A percentile compares a stretch with the other conserved stretches of the same genome.
Evolutionary conservation across 1,139 yeast species (phyloP).

Genomic region (Kodamaea sp.): DNA sequence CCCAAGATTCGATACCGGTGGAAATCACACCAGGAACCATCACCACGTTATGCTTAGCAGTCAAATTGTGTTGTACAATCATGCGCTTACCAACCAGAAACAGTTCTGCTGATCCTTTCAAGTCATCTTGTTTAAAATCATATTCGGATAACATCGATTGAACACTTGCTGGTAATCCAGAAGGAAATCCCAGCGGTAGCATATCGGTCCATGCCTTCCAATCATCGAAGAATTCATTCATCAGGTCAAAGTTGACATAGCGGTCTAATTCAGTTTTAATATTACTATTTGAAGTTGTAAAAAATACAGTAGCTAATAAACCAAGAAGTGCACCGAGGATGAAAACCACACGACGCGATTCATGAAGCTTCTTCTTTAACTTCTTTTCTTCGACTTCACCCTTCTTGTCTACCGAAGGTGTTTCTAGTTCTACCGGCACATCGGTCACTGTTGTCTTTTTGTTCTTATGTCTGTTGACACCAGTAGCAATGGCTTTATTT

Average conservation of each 20-base stretch:
- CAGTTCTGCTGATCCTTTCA: constrained; percentile 65
- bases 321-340: constrained; percentile 68
- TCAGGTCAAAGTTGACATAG: constrained; percentile 51
- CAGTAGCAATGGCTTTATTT: too few species aligned
- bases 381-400: constrained; percentile 2
- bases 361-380: constrained; percentile 17
- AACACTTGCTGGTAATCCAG: too few species aligned
- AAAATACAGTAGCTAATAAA: constrained; percentile 56
- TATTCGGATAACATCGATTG: constrained; percentile 58
- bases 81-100: constrained; percentile 83
- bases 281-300: constrained; percentile 49
- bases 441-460: too few species aligned
- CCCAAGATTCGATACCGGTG: constrained; percentile 95
- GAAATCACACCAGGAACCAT: constrained; percentile 96
- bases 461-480: too few species aligned
- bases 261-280: constrained; percentile 48
- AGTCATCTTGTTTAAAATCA: constrained; percentile 31
- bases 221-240: constrained; percentile 42
- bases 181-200: constrained; percentile 56
- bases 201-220: constrained; percentile 57
- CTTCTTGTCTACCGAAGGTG: background rate
- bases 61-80: constrained; percentile 46
- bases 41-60: constrained; percentile 71
- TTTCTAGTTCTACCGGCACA: too few species aligned
- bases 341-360: constrained; percentile 48